Percentiles rank a stretch among this genome's conserved stretches.
phyloP scores from a whole-genome alignment of 2,329 filamentous ascomycete species.

The Pyrenochaeta sp. region DNA sequence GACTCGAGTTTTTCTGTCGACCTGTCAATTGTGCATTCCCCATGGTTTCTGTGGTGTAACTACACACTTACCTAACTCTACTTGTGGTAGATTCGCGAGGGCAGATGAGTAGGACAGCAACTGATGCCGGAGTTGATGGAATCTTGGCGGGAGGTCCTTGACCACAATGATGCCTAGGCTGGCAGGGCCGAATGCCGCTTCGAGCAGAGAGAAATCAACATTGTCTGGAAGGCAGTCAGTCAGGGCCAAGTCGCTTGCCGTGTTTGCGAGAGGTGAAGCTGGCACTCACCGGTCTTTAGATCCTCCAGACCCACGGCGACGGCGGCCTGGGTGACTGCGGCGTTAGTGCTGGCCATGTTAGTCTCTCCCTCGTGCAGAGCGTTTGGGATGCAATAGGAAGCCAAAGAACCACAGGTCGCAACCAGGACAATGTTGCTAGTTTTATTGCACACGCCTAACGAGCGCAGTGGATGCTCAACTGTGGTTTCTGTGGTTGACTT shows the following conservation, averaged over 20 bases:
- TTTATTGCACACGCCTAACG: slow-evolving; percentile 25
- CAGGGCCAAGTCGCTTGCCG: too few relatives aligned
- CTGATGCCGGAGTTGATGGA: slow-evolving; percentile 73
- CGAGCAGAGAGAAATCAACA: slow-evolving; percentile 73
- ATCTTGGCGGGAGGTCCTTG: slow-evolving; percentile 78
- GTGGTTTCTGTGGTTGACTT: slow-evolving; percentile 18
- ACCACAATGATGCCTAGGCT: slow-evolving; percentile 95
- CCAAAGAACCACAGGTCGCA: neutral
- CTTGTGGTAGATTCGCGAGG: slow-evolving; percentile 78
- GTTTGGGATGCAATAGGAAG: neutral
- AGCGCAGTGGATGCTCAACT: slow-evolving; percentile 16
- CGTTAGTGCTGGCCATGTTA: slow-evolving; percentile 30
- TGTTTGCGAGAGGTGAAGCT: neutral
- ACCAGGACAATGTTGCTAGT: slow-evolving; percentile 9
- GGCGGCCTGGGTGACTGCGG: slow-evolving; percentile 33
- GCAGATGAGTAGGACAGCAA: slow-evolving; percentile 89
- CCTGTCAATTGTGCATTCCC: neutral
- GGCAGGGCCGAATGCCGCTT: slow-evolving; percentile 86
- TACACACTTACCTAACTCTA: slow-evolving; percentile 70
- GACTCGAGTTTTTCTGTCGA: slow-evolving; percentile 56
- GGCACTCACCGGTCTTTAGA: slow-evolving; percentile 54
- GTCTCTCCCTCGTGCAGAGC: neutral
- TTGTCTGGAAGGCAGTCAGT: slow-evolving; percentile 59
- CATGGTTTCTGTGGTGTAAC: neutral
- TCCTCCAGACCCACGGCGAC: slow-evolving; percentile 49